These are phyloP conservation scores for Botrytis porri DNA, from an alignment of 2,329 filamentous ascomycete species.

Conservation along the genomic window DNA sequence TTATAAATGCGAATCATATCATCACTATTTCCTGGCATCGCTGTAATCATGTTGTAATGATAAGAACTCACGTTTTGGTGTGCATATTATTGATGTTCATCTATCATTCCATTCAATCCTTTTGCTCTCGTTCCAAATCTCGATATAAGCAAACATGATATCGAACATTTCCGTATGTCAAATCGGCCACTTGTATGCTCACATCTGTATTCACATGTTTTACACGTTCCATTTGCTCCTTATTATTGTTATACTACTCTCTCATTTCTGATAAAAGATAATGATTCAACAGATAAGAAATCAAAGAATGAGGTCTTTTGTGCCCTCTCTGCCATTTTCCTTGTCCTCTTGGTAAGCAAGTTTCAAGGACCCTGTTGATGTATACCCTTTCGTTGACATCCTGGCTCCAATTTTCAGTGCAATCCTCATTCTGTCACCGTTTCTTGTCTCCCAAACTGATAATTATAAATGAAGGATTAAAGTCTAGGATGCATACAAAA, in stretches of 20 bases:
- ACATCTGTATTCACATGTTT: not conserved
- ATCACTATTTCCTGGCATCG: not conserved
- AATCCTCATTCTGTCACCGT: not conserved
- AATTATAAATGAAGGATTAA: too few relatives aligned
- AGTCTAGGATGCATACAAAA: not conserved
- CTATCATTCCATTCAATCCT: not conserved
- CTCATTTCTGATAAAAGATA: not conserved
- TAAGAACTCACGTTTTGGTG: not conserved
- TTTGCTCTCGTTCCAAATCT: not conserved
- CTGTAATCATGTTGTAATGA: not conserved
- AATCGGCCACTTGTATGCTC: not conserved
- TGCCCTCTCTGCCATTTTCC: not conserved
- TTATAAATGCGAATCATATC: not conserved
- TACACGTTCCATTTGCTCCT: not conserved
- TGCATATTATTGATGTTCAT: not conserved
- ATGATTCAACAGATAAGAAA: not conserved
- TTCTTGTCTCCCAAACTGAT: not conserved
- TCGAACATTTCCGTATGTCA: not conserved
- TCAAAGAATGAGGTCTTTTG: not conserved
- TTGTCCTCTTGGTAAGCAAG: not conserved
- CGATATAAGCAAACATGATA: not conserved
- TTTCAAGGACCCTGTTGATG: not conserved
- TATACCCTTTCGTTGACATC: not conserved
- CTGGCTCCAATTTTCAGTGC: not conserved
- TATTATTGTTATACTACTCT: not conserved